A percentile compares a stretch with the other conserved stretches of the same genome.
Evolutionary conservation across 495 filamentous ascomycete species (phyloP).

Genomic region (Penicillium coffeae): DNA sequence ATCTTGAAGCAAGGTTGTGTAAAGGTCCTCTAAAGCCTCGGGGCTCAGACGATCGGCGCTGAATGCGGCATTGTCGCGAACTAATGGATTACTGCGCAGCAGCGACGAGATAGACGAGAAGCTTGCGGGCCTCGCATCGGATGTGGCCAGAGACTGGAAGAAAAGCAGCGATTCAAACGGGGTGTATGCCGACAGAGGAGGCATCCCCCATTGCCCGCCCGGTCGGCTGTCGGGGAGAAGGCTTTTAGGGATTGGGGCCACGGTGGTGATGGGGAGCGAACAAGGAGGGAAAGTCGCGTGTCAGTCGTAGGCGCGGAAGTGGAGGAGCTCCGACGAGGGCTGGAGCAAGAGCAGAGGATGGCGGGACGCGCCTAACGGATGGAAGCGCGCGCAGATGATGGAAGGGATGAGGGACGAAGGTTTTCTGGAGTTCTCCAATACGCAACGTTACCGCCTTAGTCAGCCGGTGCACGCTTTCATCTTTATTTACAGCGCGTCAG

Average conservation of each 20-base stretch:
- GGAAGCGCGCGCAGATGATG: neutral
- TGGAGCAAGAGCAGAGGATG: no score
- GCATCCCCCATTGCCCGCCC: conserved; percentile 49
- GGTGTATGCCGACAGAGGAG: conserved; percentile 65
- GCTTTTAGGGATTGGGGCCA: conserved; percentile 41
- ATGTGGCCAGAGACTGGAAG: conserved; percentile 73
- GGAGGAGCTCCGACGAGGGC: no score
- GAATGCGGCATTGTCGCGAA: conserved; percentile 64
- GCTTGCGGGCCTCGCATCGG: conserved; percentile 58
- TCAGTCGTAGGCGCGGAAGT: no score
- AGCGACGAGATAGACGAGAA: conserved; percentile 72
- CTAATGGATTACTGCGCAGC: conserved; percentile 64
- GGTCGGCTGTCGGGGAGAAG: conserved; percentile 40
- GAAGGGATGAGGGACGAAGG: neutral
- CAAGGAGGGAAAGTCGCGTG: neutral
- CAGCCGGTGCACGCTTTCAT: no score
- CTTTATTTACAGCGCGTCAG: no score
- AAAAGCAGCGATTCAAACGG: conserved; percentile 85
- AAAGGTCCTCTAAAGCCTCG: conserved; percentile 73
- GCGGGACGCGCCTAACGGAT: neutral
- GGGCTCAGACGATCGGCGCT: conserved; percentile 70
- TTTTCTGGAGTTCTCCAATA: neutral
- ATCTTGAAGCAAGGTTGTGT: conserved; percentile 70
- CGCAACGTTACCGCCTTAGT: neutral
- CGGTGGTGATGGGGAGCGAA: conserved; percentile 20